Conservation (phyloP, 139 green algal genomes). For the Ulvella scutata region DNA sequence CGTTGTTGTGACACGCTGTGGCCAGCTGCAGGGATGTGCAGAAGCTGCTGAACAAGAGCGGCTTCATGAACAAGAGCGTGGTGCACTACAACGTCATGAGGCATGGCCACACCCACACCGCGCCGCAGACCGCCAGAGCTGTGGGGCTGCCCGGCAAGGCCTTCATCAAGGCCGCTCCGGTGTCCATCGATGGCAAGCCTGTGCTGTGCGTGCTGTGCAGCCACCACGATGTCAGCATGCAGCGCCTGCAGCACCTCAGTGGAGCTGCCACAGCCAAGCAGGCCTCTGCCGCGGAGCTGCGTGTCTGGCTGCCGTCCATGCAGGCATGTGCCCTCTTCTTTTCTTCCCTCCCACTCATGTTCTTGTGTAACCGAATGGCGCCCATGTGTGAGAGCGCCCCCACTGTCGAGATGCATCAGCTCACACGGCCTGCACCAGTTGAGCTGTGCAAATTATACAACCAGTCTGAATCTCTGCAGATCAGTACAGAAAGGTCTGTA, state of each 20-base stretch:
- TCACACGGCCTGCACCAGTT: no score
- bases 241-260: not conserved
- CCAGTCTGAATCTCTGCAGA: no score
- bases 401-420: no score
- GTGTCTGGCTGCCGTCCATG: not conserved
- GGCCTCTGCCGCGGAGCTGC: not conserved
- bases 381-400: no score
- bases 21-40: not conserved
- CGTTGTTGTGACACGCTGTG: no score
- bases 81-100: not conserved
- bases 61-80: not conserved
- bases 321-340: not conserved
- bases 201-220: not conserved
- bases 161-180: not conserved
- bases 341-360: no score
- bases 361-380: no score
- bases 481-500: no score
- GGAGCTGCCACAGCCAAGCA: not conserved
- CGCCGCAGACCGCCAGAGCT: not conserved
- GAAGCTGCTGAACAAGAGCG: slow-evolving; percentile 1
- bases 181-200: not conserved
- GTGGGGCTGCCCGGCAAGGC: not conserved
- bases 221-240: not conserved
- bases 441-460: no score
- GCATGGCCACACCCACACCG: not conserved